Evolutionary conservation across 139 green algal species (phyloP), one percentile per base, ranked within the genome.

Genomic region (Coelastrella sp.): DNA sequence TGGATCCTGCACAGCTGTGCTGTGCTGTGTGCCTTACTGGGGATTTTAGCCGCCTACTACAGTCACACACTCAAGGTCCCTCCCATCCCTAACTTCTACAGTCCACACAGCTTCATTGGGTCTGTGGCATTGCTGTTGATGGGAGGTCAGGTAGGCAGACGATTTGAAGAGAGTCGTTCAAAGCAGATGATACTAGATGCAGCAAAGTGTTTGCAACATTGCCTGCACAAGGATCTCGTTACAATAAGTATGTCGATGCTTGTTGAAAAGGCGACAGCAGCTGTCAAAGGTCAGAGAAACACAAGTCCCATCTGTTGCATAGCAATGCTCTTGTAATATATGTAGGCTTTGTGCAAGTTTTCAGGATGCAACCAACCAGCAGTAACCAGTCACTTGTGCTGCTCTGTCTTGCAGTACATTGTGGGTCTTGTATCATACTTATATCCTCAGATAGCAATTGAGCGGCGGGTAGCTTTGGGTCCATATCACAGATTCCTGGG

Each of bases 51-150:
- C 19, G 92, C 90, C 1, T 90, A 92, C 50, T 57, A 87, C 45
- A 91, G 80, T 19, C 93, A 96, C 85, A 93, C 68, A 1, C 77
- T 92, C 0, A 92, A 93, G 85, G 67, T 37, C 38, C 93, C 92
- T 17, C 79, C 91, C 45, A 93, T 91, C 35, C 88, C 91, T 1
- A 91, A 96, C 50, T 82, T 96, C 9, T 95, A 94, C 87, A 90
- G 62, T 40, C 69, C 83, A 2, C 93, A 96, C 85, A 88, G 79
- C 77, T 92, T 53, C 38, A 38, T 93, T 37, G 89, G 88, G 27
- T 9, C 91, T 32, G 23, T 77, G 1, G 80, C 85, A 35, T 27
- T 82, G 53, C 75, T 82, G 51, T 53, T 82, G 51, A 9, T 69
- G 34, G 25, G 69, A 3, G 53, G 53, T 17, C 75, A 82, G 75